Percentiles rank a stretch among this genome's conserved stretches.
Conservation (phyloP, 331 rosid species). For the Pyrus hybrid region DNA sequence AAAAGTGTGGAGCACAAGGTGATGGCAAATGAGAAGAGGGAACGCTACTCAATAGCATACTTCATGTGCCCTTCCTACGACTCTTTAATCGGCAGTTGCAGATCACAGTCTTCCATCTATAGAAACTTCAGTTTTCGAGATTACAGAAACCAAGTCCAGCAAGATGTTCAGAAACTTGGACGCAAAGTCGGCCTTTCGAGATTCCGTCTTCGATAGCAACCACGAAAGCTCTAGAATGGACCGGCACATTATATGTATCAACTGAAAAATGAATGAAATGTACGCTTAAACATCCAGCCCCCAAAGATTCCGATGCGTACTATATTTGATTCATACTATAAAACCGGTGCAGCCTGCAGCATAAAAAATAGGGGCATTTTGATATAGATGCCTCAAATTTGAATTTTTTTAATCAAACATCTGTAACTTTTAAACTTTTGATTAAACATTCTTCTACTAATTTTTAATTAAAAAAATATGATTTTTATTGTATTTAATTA, state of each 20-base stretch:
- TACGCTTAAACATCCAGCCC: too few relatives aligned
- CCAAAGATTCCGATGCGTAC: background rate
- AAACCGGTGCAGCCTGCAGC: background rate
- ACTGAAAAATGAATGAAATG: too few relatives aligned
- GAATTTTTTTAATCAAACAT: too few relatives aligned
- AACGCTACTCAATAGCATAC: conserved; percentile 71
- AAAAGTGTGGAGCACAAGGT: conserved; percentile 89
- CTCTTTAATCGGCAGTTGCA: conserved; percentile 56
- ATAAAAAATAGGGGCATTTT: too few relatives aligned
- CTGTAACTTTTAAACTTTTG: too few relatives aligned
- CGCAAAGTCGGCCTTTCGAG: conserved; percentile 71
- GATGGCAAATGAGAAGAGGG: conserved; percentile 44
- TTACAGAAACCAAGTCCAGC: conserved; percentile 63
- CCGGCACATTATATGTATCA: background rate
- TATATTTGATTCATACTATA: background rate
- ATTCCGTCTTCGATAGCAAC: conserved; percentile 30
- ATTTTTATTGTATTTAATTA: too few relatives aligned
- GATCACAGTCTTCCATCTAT: conserved; percentile 30
- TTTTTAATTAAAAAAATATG: too few relatives aligned
- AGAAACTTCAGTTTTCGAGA: conserved; percentile 70
- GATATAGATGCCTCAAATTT: too few relatives aligned
- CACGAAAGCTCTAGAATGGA: background rate
- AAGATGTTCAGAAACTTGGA: conserved; percentile 65
- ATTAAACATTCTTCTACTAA: too few relatives aligned
- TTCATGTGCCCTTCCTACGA: conserved; percentile 84